phyloP scores from a whole-genome alignment of 805 yeast species.

The Candida michaelii region DNA sequence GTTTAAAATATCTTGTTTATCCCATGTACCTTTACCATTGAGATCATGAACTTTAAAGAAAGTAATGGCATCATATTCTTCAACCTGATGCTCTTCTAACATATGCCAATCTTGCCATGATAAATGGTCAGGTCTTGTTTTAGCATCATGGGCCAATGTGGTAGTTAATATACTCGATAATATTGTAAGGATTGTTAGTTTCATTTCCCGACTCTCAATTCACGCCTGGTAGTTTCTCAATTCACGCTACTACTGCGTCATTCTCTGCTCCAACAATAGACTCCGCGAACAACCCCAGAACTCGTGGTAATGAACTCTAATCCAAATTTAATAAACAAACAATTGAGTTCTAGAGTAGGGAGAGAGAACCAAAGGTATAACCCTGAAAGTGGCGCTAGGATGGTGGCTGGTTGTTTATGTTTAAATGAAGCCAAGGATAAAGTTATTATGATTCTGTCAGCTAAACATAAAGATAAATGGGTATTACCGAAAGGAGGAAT shows the following conservation, averaged over 20 bases:
- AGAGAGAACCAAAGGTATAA: slow-evolving; percentile 58
- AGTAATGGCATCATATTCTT: slow-evolving; percentile 66
- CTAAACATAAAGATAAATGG: slow-evolving; percentile 70
- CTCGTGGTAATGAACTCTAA: slow-evolving; percentile 6
- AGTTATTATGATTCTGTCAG: slow-evolving; percentile 78
- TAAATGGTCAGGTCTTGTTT: slow-evolving; percentile 45
- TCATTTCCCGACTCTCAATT: no score
- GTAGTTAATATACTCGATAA: neutral
- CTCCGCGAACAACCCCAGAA: slow-evolving; percentile 8
- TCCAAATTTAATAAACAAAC: slow-evolving; percentile 11
- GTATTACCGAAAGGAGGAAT: slow-evolving; percentile 96
- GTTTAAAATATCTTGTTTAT: slow-evolving; percentile 64
- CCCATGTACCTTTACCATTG: slow-evolving; percentile 55
- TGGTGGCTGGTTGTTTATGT: slow-evolving; percentile 92
- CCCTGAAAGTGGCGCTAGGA: slow-evolving; percentile 67
- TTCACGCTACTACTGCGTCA: no score
- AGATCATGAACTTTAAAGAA: slow-evolving; percentile 83
- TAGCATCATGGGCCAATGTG: neutral
- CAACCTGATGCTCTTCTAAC: slow-evolving; percentile 82
- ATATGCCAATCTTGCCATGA: slow-evolving; percentile 89
- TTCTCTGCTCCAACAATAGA: no score
- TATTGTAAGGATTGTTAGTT: neutral
- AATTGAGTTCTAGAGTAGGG: slow-evolving; percentile 48
- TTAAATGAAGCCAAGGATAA: slow-evolving; percentile 54
- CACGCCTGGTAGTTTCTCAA: no score